A percentile compares a stretch with the other conserved stretches of the same genome.
Evolutionary conservation across 495 filamentous ascomycete species (phyloP).

Genomic region (Hypoxylon cercidicola): DNA sequence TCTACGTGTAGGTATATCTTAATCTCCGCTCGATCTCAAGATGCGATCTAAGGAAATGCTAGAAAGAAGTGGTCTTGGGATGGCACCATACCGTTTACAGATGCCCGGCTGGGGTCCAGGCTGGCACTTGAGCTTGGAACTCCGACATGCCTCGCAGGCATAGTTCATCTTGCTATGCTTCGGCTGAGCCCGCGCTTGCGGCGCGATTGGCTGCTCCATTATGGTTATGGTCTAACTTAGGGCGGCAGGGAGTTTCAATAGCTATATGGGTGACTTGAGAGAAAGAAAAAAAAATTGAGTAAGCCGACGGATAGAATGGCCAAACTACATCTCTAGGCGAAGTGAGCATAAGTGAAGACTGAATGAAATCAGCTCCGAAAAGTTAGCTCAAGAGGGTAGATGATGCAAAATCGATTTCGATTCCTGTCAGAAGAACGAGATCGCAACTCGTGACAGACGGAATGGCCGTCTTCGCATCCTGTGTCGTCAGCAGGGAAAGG

Average conservation of each 20-base stretch:
- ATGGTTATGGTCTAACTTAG: not conserved
- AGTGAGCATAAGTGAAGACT: not conserved
- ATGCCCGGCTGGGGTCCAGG: constrained; percentile 53
- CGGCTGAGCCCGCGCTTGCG: constrained; percentile 23
- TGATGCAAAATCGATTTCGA: not conserved
- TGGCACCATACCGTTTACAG: constrained; percentile 55
- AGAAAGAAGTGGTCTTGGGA: constrained; percentile 5
- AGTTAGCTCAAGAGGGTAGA: not conserved
- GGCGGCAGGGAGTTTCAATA: too few species aligned
- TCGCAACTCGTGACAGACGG: not conserved
- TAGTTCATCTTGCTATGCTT: constrained; percentile 48
- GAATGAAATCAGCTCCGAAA: not conserved
- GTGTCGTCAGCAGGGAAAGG: not conserved
- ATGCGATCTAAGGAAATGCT: not conserved
- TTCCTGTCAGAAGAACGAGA: not conserved
- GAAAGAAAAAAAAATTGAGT: not conserved
- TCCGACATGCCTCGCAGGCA: constrained; percentile 60
- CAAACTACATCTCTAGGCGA: not conserved
- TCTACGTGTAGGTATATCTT: constrained; percentile 10
- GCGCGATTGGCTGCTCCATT: constrained; percentile 23
- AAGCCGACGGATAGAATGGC: not conserved
- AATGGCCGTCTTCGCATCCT: constrained; percentile 1
- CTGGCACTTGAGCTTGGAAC: constrained; percentile 59
- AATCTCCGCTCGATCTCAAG: constrained; percentile 5
- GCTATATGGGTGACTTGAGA: not conserved